Conservation (phyloP, 148 eudicot species). For the Polygonum aviculare region DNA sequence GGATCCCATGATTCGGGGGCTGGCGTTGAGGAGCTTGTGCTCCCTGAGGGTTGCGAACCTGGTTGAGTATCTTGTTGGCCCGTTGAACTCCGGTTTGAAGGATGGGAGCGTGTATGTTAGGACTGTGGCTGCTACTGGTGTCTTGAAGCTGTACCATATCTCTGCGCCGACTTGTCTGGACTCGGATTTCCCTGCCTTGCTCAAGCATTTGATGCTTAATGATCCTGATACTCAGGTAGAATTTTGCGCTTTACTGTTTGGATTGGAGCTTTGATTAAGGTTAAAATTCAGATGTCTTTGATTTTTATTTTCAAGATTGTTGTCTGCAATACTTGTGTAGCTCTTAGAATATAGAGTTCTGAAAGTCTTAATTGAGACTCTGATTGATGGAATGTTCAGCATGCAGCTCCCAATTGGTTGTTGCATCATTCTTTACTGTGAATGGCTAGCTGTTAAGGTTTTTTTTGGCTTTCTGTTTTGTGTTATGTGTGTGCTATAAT, state of each 20-base stretch:
- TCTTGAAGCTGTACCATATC: conserved; percentile 89
- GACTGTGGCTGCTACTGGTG: conserved; percentile 78
- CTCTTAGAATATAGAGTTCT: not conserved
- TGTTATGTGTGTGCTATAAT: not conserved
- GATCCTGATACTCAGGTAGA: conserved; percentile 86
- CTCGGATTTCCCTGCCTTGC: conserved; percentile 64
- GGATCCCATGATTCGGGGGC: conserved; percentile 96
- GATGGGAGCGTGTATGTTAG: conserved; percentile 90
- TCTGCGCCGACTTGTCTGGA: conserved; percentile 83
- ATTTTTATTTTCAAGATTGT: not conserved
- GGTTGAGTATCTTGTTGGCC: conserved; percentile 96
- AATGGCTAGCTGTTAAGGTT: not conserved
- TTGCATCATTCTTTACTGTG: not conserved
- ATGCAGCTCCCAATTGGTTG: not conserved
- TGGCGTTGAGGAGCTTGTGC: conserved; percentile 94
- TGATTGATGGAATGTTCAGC: not conserved
- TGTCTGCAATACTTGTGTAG: not conserved
- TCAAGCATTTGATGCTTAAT: conserved; percentile 89
- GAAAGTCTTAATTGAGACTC: not conserved
- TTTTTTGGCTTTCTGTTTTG: not conserved
- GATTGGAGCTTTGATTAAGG: not conserved
- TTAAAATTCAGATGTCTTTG: not conserved
- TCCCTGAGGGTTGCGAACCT: conserved; percentile 79
- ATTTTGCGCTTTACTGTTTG: not conserved
- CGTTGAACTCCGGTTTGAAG: conserved; percentile 74